Conservation (phyloP, 306 rosid species). For the Trifolium repens region DNA sequence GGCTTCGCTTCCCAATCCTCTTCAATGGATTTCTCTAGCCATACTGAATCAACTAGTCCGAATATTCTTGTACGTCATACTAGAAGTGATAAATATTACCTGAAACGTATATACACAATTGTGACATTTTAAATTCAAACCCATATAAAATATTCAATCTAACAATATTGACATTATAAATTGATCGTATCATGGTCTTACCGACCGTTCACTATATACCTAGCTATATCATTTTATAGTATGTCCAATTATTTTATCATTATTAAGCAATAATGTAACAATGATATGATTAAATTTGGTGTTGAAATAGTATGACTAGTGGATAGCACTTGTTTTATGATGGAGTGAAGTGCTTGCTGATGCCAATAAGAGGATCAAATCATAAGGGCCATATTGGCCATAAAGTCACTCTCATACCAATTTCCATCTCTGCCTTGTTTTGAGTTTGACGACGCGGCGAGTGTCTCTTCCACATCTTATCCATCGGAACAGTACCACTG, state of each 20-base stretch:
- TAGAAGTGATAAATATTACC: no score
- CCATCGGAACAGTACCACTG: slow-evolving; percentile 5
- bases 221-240: neutral
- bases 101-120: no score
- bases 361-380: slow-evolving; percentile 43
- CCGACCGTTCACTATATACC: neutral
- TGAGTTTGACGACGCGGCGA: slow-evolving; percentile 39
- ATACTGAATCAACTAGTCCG: no score
- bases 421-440: neutral
- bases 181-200: no score
- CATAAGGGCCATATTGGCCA: slow-evolving; percentile 8
- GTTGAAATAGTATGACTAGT: neutral
- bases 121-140: no score
- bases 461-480: slow-evolving; percentile 46
- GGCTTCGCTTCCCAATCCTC: no score
- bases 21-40: no score
- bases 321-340: slow-evolving; percentile 37
- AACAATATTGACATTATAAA: no score
- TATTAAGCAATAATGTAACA: neutral
- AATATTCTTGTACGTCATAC: no score
- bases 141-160: no score
- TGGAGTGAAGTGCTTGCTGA: slow-evolving; percentile 31
- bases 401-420: slow-evolving; percentile 19
- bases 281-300: slow-evolving; percentile 13
- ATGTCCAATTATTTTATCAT: neutral